Base-by-base conservation (phyloP, 805 yeast species). In the Kuraishia cidri region DNA sequence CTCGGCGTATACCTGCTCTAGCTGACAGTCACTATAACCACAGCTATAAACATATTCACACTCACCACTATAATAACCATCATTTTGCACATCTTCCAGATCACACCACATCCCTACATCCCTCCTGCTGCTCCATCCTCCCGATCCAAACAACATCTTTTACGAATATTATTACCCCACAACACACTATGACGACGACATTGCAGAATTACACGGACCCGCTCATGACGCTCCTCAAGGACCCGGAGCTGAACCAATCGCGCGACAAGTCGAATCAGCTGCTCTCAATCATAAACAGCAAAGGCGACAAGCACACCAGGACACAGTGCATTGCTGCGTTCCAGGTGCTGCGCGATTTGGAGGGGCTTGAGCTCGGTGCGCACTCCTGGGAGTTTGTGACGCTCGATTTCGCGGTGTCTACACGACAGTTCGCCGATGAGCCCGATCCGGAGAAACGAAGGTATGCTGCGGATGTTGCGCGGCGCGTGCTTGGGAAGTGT, bases 341-440 rank as follows among this genome's bases (percentile, higher is more conserved):
- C 35, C 62, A 63, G 35, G 62, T 70, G 4, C 50, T 72, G 21
- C 62, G 72, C 40, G 65, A 70, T 28, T 50, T 72, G 26, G 79
- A 72, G 48, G 62, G 63, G 38, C 56, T 69, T 14, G 70, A 66
- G 39, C 48, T 65, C 24, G 60, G 56, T 23, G 53, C 69, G 30
- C 61, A 66, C 37, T 66, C 67, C 38, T 72, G 79, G 79, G 75
- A 72, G 33, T 72, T 72, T 36, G 52, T 67, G 28, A 66, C 77
- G 7, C 48, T 72, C 18, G 75, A 72, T 41, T 61, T 62, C 39
- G 66, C 66, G 41, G 56, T 70, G 11, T 58, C 62, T 14, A 52
- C 42, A 21, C 36, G 42, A 5, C 33, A 42, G 24, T 28, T 41
- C 12, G 29, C 41, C 8, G 33, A 42, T 19, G 48, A 44, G 26